Base-by-base conservation (phyloP, 2,329 filamentous ascomycete genomes). In the Penicillium polonicum region DNA sequence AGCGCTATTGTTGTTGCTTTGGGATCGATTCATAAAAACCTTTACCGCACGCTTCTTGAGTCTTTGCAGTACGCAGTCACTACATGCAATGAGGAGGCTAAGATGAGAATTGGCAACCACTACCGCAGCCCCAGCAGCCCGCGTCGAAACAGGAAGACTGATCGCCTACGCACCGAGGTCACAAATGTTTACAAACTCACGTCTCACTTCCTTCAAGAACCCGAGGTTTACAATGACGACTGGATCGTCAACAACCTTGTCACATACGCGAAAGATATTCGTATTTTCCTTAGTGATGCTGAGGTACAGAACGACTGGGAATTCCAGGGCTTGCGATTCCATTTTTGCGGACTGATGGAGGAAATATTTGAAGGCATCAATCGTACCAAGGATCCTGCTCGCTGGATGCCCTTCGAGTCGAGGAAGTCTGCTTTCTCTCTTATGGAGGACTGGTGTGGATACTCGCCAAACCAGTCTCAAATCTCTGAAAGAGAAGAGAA, bases 391-490 rank as follows among this genome's bases (percentile, higher is more conserved):
- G 91, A 97, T 59, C 89, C 92, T 2, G 88, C 91, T 5, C 85
- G 91, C 33, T 99, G 94, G 93, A 94, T 99, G 85, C 92, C 94
- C 0, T 99, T 99, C 69, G 94, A 99, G 72, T 91, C 92, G 13
- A 84, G 95, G 41, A 96, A 97, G 72, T 97, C 94, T 5, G 90
- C 93, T 0, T 99, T 99, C 70, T 88, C 92, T 0, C 79, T 99
- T 48, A 97, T 99, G 92, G 94, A 99, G 75, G 93, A 97, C 64
- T 99, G 95, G 95, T 99, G 94, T 72, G 94, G 94, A 2, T 97
- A 95, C 72, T 96, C 92, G 8, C 91, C 92, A 0, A 96, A 97
- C 63, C 91, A 95, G 71, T 82, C 79, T 15, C 90, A 95, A 63
- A 90, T 96, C 41, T 85, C 88, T 5, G 87, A 88, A 57, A 84